phyloP scores from a whole-genome alignment of 2,329 filamentous ascomycete genomes.

The Arthroderma sp. region DNA sequence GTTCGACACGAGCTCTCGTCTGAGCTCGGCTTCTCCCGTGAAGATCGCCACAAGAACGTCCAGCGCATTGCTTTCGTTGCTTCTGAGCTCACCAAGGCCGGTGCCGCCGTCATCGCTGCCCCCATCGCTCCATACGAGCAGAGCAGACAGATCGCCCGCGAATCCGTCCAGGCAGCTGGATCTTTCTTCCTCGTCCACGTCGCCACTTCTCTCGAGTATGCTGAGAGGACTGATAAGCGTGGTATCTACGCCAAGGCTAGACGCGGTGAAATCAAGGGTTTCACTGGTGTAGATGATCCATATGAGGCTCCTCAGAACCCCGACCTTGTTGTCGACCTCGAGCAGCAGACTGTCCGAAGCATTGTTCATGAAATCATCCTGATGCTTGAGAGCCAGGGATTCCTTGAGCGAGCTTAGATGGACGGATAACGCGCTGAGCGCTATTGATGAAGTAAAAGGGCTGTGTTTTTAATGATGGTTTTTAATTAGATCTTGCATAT shows the following conservation, averaged over 20 bases:
- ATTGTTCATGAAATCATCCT: constrained; percentile 96
- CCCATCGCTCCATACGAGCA: constrained; percentile 88
- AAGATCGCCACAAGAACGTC: constrained; percentile 91
- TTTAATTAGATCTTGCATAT: not conserved
- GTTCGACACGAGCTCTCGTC: constrained; percentile 86
- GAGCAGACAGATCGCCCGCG: constrained; percentile 62
- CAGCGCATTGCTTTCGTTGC: constrained; percentile 93
- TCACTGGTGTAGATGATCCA: constrained; percentile 95
- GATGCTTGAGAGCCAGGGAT: constrained; percentile 74
- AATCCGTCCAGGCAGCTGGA: constrained; percentile 70
- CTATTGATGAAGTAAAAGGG: no score
- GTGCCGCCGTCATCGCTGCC: constrained; percentile 87
- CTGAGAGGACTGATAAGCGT: constrained; percentile 87
- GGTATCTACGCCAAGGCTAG: constrained; percentile 79
- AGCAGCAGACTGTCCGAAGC: constrained; percentile 77
- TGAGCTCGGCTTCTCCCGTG: constrained; percentile 85
- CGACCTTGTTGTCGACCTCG: constrained; percentile 70
- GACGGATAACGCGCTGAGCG: no score
- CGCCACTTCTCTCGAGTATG: constrained; percentile 79
- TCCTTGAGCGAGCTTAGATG: constrained; percentile 54
- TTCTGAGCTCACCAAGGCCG: constrained; percentile 81
- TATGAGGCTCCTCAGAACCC: constrained; percentile 77
- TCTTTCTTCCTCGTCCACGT: constrained; percentile 95
- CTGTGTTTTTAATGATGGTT: no score
- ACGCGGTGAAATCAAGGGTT: constrained; percentile 86